Conservation (phyloP, 2,329 filamentous ascomycete genomes). For the Cytospora schulzeri region DNA sequence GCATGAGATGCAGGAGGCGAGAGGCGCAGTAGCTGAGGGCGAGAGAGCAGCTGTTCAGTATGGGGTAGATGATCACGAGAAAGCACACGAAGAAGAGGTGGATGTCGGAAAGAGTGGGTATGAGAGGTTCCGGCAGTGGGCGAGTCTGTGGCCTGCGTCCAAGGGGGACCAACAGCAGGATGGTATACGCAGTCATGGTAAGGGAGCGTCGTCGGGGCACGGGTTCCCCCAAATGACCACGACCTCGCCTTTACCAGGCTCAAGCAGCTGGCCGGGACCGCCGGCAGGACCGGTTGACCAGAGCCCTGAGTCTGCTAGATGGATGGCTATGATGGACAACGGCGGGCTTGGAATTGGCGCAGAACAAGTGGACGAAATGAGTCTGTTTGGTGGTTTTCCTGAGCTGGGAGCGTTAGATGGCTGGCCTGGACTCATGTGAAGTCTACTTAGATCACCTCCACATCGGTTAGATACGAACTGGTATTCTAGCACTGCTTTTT, state of each 20-base stretch:
- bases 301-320: conserved; percentile 23
- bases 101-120: conserved; percentile 24
- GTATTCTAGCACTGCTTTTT: neutral
- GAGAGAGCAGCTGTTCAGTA: neutral
- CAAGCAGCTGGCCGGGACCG: neutral
- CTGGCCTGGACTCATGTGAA: conserved; percentile 19
- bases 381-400: conserved; percentile 26
- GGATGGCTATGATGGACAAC: conserved; percentile 23
- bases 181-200: neutral
- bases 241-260: neutral
- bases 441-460: neutral
- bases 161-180: neutral
- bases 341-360: conserved; percentile 6
- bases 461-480: neutral
- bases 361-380: conserved; percentile 24
- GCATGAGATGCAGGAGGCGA: conserved; percentile 25
- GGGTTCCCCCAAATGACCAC: conserved; percentile 1
- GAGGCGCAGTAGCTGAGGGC: neutral
- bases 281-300: conserved; percentile 16
- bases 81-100: conserved; percentile 7
- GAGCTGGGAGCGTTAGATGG: conserved; percentile 26
- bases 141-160: conserved; percentile 20
- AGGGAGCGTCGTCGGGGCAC: neutral
- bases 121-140: conserved; percentile 26
- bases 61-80: neutral